phyloP scores from a whole-genome alignment of 2,329 filamentous ascomycete genomes.

The Aphanoascus verrucosus region DNA sequence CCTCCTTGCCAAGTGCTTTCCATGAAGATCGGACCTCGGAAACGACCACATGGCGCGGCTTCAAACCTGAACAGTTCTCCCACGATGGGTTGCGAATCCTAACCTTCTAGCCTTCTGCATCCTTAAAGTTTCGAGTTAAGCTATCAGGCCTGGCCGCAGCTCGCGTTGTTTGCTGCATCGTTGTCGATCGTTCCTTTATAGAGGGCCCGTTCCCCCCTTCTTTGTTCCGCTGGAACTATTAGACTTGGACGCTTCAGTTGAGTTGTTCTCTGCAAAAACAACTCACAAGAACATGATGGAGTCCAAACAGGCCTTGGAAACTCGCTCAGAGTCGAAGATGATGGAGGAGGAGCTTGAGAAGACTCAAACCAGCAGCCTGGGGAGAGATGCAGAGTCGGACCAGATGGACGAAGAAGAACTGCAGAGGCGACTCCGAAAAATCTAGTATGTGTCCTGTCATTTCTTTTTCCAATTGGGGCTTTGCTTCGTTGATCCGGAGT shows the following conservation, averaged over 20 bases:
- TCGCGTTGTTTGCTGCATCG: not conserved
- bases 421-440: conserved; percentile 11
- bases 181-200: not conserved
- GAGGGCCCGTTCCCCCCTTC: not conserved
- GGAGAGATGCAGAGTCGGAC: conserved; percentile 12
- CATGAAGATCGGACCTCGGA: not conserved
- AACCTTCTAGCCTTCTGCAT: not conserved
- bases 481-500: not conserved
- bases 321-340: conserved; percentile 2
- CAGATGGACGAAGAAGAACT: conserved; percentile 14
- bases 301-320: not conserved
- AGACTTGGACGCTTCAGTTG: not conserved
- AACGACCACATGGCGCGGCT: not conserved
- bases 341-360: conserved; percentile 1
- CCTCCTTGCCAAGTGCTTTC: not conserved
- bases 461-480: not conserved
- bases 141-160: not conserved
- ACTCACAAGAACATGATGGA: not conserved
- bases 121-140: not conserved
- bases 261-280: no score
- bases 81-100: not conserved
- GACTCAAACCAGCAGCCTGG: not conserved
- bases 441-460: conserved; percentile 1
- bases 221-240: not conserved
- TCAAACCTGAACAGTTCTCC: not conserved